Evolutionary conservation across 169 alveolate genomes (phyloP).

Genomic region (Eimeria tenella): DNA sequence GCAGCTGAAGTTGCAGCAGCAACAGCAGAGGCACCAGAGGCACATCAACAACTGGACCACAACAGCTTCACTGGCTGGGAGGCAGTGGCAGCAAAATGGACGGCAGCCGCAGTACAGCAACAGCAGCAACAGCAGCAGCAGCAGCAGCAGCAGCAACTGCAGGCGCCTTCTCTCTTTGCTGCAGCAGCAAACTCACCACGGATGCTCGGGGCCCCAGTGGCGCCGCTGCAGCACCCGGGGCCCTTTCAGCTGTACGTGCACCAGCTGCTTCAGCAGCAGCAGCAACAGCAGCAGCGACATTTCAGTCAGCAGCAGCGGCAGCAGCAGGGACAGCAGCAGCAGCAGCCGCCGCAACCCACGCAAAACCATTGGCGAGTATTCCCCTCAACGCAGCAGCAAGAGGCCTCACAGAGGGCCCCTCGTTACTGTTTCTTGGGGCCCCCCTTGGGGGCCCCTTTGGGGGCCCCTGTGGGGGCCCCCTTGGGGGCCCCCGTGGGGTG

Average conservation of each 20-base stretch:
- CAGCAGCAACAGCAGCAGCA: background rate
- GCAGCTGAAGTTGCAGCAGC: background rate
- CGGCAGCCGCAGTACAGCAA: background rate
- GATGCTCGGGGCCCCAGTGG: background rate
- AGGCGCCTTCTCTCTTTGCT: background rate
- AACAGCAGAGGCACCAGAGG: background rate
- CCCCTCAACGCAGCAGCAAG: background rate
- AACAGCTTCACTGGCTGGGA: background rate
- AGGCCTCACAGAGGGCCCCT: background rate
- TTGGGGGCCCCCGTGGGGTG: too few relatives aligned
- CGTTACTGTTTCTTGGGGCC: too few relatives aligned
- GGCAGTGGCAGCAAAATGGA: background rate
- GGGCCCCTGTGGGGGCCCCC: too few relatives aligned
- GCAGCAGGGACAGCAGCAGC: slow-evolving; percentile 2
- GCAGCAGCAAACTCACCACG: background rate
- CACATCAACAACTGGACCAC: too few relatives aligned
- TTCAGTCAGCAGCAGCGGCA: background rate
- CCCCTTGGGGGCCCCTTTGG: too few relatives aligned
- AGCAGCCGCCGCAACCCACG: background rate
- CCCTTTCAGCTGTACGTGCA: background rate
- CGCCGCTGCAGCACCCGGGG: background rate
- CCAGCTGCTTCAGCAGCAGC: background rate
- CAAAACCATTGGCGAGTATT: background rate
- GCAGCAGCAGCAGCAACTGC: background rate
- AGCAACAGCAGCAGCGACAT: background rate